Base-by-base conservation (phyloP, 768 basidiomycete genomes). In the Tremella fuciformis region DNA sequence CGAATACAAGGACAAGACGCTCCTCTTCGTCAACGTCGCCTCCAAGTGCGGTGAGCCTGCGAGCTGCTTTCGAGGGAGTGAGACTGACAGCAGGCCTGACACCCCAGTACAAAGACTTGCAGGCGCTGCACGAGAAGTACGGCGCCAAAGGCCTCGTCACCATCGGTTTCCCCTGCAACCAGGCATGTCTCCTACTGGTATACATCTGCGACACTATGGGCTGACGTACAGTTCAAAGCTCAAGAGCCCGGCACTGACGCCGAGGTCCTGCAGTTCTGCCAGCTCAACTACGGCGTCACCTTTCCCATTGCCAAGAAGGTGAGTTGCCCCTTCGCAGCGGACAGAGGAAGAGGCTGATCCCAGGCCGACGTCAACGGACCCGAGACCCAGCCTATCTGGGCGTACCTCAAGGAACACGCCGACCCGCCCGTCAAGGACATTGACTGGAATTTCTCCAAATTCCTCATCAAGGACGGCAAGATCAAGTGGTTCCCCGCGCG, bases 191-290 rank as follows among this genome's bases (percentile, higher is more conserved):
- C 15, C 29, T 11, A 4, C 6, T 34, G 29, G 6, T 34, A 6
- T 11, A 34, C 29, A 4, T 34, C 11, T 34, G 6, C 11, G 29
- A 18, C 39, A 9, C 49, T 21, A 29, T 24, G 18, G 15, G 39
- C 50, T 50, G 18, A 38, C 19, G 16, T 19, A 13, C 56, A 71
- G 69, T 74, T 74, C 65, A 71, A 73, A 52, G 73, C 63, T 6
- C 77, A 78, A 64, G 77, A 78, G 53, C 75, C 75, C 2, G 77
- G 74, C 44, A 70, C 70, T 11, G 77, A 76, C 57, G 70, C 74
- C 18, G 76, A 77, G 48, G 73, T 77, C 38, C 63, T 70, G 2
- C 67, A 75, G 39, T 75, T 75, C 65, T 74, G 74, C 57, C 69
- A 75, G 53, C 48, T 68, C 50, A 78, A 76, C 63, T 78, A 77